These are phyloP conservation scores for Fusarium temperatum DNA, from an alignment of 2,329 filamentous ascomycete species.

Conservation along the genomic window DNA sequence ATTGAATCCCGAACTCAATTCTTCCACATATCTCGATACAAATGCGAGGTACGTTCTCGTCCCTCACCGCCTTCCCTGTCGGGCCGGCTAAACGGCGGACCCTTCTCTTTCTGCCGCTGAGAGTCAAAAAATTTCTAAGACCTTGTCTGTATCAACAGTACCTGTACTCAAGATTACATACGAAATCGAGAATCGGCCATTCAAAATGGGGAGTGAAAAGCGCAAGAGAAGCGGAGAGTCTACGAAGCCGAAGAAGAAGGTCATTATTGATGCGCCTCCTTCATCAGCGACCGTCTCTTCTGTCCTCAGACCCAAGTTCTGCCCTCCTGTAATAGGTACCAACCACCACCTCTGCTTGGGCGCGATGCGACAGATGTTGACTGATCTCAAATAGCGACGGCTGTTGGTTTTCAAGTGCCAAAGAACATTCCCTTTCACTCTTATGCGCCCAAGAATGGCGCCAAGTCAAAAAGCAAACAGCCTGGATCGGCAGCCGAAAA, in stretches of 20 bases:
- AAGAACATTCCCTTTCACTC: slow-evolving; percentile 55
- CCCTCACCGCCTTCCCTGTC: slow-evolving; percentile 32
- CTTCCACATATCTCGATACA: background rate
- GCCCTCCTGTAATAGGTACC: slow-evolving; percentile 64
- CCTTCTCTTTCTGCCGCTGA: slow-evolving; percentile 37
- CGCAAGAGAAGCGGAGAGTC: slow-evolving; percentile 60
- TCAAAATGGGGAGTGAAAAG: slow-evolving; percentile 54
- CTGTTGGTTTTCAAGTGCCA: slow-evolving; percentile 50
- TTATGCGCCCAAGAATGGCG: slow-evolving; percentile 54
- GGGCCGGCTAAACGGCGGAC: slow-evolving; percentile 39
- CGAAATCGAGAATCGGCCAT: slow-evolving; percentile 3
- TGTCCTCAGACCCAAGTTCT: slow-evolving; percentile 55
- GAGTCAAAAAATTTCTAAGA: slow-evolving; percentile 42
- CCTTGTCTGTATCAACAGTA: slow-evolving; percentile 13
- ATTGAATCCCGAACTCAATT: background rate
- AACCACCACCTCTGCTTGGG: background rate
- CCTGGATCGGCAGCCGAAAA: slow-evolving; percentile 52
- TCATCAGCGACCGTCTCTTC: slow-evolving; percentile 57
- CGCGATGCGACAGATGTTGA: slow-evolving; percentile 1
- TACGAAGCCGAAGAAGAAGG: slow-evolving; percentile 61
- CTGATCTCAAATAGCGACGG: slow-evolving; percentile 46
- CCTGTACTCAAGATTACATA: background rate
- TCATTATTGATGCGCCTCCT: slow-evolving; percentile 55
- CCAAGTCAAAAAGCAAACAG: slow-evolving; percentile 49
- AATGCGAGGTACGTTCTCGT: background rate